Evolutionary conservation across 2,329 filamentous ascomycete genomes (phyloP), one percentile per base, ranked within the genome.

Genomic region (Alternaria longipes): DNA sequence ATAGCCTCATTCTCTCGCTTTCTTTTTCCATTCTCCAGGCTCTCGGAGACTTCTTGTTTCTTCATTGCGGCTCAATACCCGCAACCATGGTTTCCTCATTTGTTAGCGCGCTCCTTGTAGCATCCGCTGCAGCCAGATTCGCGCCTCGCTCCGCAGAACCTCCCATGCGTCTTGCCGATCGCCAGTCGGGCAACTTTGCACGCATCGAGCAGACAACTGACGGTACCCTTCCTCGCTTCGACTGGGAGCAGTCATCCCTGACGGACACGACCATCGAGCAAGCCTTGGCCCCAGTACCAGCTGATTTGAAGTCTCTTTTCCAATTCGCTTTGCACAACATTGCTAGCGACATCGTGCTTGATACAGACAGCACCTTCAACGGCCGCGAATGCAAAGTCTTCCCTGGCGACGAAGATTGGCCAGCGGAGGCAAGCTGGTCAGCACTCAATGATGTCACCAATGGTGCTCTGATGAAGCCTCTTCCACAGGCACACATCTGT

Each of bases 331-430:
- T 32, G 20, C 46, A 50, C 11, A 50, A 50, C 5, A 50, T 50
- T 38, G 46, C 20, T 8, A 24, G 18, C 12, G 46, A 50, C 16
- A 6, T 20, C 2, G 9, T 38, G 8, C 20, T 14, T 5, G 20
- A 38, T 14, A 26, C 32, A 18, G 20, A 36, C 20, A 50, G 32
- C 32, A 50, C 46, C 22, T 38, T 50, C 8, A 38, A 24, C 32
- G 32, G 46, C 20, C 46, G 46, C 8, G 14, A 50, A 50, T 50
- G 46, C 46, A 50, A 50, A 32, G 46, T 50, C 8, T 50, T 50
- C 8, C 46, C 32, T 18, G 46, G 46, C 30, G 46, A 50, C 24
- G 46, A 50, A 50, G 46, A 50, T 18, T 50, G 46, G 46, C 46
- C 46, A 20, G 32, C 14, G 14, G 30, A 50, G 30, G 46, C 30